Evolutionary conservation across 1,139 yeast genomes (phyloP).

Genomic region (Sugiyamaella paludigena): DNA sequence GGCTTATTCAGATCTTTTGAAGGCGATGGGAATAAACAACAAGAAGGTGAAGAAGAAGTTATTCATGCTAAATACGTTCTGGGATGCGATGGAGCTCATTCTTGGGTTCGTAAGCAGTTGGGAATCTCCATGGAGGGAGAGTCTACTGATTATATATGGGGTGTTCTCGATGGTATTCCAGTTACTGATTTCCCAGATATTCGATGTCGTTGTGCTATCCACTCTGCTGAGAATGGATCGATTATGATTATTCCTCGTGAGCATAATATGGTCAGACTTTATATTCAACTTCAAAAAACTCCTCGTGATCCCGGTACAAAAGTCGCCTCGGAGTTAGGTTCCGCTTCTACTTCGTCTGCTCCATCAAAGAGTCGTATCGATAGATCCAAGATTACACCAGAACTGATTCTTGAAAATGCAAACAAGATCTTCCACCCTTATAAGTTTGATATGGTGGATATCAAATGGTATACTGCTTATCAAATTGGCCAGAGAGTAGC

Average conservation of each 20-base stretch:
- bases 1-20: slow-evolving; percentile 39
- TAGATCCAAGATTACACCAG: slow-evolving; percentile 36
- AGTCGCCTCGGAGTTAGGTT: background rate
- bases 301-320: slow-evolving; percentile 19
- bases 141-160: slow-evolving; percentile 42
- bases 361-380: slow-evolving; percentile 32
- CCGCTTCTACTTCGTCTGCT: slow-evolving; percentile 24
- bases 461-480: slow-evolving; percentile 42
- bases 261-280: slow-evolving; percentile 38
- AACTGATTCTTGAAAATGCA: slow-evolving; percentile 36
- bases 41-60: slow-evolving; percentile 16
- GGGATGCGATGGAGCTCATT: slow-evolving; percentile 44
- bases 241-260: slow-evolving; percentile 42
- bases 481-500: slow-evolving; percentile 43
- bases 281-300: slow-evolving; percentile 38
- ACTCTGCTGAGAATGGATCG: slow-evolving; percentile 39
- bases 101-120: slow-evolving; percentile 39
- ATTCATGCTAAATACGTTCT: slow-evolving; percentile 40
- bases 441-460: slow-evolving; percentile 36
- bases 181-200: slow-evolving; percentile 43
- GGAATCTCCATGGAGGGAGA: slow-evolving; percentile 40
- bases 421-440: slow-evolving; percentile 37
- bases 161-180: slow-evolving; percentile 41
- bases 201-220: slow-evolving; percentile 40
- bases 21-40: slow-evolving; percentile 30